Conservation (phyloP, 768 basidiomycete species). For the Boletus subparvulus region DNA sequence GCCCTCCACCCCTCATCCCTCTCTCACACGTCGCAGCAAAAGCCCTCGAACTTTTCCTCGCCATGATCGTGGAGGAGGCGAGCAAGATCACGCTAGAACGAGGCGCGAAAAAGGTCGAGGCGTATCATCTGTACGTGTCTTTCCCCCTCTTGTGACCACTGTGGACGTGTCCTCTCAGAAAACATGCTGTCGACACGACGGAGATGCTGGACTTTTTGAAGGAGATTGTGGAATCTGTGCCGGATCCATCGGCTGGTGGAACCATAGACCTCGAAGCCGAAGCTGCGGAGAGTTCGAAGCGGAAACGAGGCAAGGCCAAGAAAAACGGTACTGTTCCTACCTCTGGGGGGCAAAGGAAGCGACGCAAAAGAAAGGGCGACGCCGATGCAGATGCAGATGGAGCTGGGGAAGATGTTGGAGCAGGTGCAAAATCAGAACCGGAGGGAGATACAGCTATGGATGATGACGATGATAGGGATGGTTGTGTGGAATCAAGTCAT, state of each 20-base stretch:
- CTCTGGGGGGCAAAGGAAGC: slow-evolving; percentile 43
- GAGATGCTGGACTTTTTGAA: slow-evolving; percentile 93
- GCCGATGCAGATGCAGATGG: slow-evolving; percentile 34
- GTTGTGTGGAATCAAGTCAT: slow-evolving; percentile 37
- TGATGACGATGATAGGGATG: slow-evolving; percentile 45
- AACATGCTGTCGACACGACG: slow-evolving; percentile 85
- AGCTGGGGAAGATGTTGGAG: slow-evolving; percentile 36
- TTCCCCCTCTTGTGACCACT: slow-evolving; percentile 1
- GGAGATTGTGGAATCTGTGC: slow-evolving; percentile 82
- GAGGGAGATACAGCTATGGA: slow-evolving; percentile 38
- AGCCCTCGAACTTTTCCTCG: slow-evolving; percentile 89
- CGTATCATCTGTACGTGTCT: slow-evolving; percentile 85
- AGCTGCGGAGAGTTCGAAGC: slow-evolving; percentile 50
- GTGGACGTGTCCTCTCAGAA: slow-evolving; percentile 47
- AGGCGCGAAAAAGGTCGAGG: slow-evolving; percentile 86
- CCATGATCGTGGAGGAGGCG: slow-evolving; percentile 77
- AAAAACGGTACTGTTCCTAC: slow-evolving; percentile 39
- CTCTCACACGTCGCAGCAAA: slow-evolving; percentile 61
- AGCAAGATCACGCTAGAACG: slow-evolving; percentile 75
- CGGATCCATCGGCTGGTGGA: slow-evolving; percentile 84
- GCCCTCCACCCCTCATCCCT: background rate
- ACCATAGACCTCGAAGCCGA: slow-evolving; percentile 72
- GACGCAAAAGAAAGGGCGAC: slow-evolving; percentile 47
- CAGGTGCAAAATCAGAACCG: slow-evolving; percentile 38
- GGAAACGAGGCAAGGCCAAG: slow-evolving; percentile 58